Evolutionary conservation across 257 asterid genomes (phyloP).

Genomic region (Capsicum pubescens): DNA sequence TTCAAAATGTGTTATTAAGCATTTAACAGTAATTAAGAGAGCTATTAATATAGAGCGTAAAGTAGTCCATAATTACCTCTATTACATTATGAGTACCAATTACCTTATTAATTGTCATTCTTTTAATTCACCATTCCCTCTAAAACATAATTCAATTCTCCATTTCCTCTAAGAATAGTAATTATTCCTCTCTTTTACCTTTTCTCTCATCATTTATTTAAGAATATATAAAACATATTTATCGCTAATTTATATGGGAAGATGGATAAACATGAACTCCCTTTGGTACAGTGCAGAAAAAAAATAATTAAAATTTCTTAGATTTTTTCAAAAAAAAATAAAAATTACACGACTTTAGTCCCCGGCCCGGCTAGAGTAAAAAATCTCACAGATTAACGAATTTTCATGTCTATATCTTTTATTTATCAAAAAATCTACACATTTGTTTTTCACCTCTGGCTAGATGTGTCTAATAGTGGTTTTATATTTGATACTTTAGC

Average conservation of each 20-base stretch:
- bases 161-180: not conserved
- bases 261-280: not conserved
- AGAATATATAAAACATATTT: not conserved
- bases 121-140: not conserved
- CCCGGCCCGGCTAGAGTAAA: too few relatives aligned
- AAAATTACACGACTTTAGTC: not conserved
- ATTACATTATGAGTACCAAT: constrained; percentile 6
- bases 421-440: too few relatives aligned
- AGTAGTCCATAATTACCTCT: constrained; percentile 37
- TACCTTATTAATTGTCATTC: constrained; percentile 8
- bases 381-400: too few relatives aligned
- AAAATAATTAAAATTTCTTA: not conserved
- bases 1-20: not conserved
- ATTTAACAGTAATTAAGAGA: constrained; percentile 28
- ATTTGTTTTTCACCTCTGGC: too few relatives aligned
- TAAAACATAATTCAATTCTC: not conserved
- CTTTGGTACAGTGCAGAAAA: not conserved
- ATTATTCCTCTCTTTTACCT: not conserved
- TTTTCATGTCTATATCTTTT: too few relatives aligned
- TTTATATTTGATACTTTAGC: too few relatives aligned
- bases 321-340: too few relatives aligned
- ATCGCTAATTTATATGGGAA: not conserved
- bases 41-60: constrained; percentile 30
- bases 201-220: not conserved
- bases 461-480: too few relatives aligned